Percentiles rank a stretch among this genome's conserved stretches.
These are phyloP conservation scores for Mycosphaerella arachidis DNA, from an alignment of 2,329 filamentous ascomycete genomes.

Conservation along the genomic window DNA sequence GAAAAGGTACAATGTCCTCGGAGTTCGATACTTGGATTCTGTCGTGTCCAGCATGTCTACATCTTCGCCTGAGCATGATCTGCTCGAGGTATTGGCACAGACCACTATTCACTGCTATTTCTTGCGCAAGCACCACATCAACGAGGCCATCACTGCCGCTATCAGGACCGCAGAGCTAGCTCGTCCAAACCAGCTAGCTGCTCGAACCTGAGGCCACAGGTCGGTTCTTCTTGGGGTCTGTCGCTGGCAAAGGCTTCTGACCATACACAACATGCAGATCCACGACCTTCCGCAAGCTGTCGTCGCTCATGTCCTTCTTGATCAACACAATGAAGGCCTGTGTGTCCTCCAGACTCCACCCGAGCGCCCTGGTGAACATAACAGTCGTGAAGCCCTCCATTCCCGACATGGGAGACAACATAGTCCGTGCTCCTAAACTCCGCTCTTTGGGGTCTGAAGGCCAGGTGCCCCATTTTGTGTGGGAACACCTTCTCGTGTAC, in stretches of 20 bases:
- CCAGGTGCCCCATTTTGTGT: constrained; percentile 21
- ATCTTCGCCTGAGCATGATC: no score
- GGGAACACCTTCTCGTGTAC: constrained; percentile 13
- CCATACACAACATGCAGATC: constrained; percentile 19
- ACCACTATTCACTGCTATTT: not conserved
- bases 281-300: constrained; percentile 17
- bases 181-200: not conserved
- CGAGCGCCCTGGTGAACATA: constrained; percentile 26
- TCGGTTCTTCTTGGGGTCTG: not conserved
- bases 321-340: constrained; percentile 17
- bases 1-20: not conserved
- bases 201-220: not conserved
- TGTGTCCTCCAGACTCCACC: constrained; percentile 26
- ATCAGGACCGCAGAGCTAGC: not conserved
- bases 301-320: constrained; percentile 17
- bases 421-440: constrained; percentile 19
- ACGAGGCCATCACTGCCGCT: not conserved
- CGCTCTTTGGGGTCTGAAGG: constrained; percentile 17
- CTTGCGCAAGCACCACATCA: not conserved
- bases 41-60: no score
- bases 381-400: constrained; percentile 29
- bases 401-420: constrained; percentile 27
- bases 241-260: constrained; percentile 11
- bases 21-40: no score
- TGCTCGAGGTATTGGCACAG: no score